Base-by-base conservation (phyloP, 768 basidiomycete species). In the Podaxis pistillaris region DNA sequence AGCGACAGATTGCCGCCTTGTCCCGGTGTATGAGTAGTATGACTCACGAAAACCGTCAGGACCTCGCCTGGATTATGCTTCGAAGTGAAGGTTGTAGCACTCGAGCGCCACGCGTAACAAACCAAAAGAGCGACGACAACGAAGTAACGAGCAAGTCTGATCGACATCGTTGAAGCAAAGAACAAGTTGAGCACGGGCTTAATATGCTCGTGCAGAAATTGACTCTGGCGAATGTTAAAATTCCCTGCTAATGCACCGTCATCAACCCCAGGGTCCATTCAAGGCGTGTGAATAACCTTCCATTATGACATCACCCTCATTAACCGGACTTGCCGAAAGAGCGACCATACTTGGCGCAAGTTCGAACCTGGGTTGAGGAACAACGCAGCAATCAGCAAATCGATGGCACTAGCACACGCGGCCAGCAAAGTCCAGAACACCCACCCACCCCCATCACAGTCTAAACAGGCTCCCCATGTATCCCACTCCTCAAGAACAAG, bases 401-500 rank as follows among this genome's bases (percentile, higher is more conserved):
- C 41, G 5, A 17, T 44, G 41, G 6, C 19, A 28, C 13, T 12
- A 50, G 28, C 13, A 50, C 49, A 28, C 49, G 49, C 49, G 49
- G 49, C 19, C 49, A 50, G 49, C 2, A 24, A 50, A 50, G 13
- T 3, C 49, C 49, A 50, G 22, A 41, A 19, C 17, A n/a, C 9
- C 36, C 37, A 41, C 55, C 6, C 22, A 13, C 36, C 37, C 12
- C 19, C 36, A 41, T 17, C 6, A 1, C 17, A 13, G 13, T 41
- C 40, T 41, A 5, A 15, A n/a, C 13, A 5, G 4, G 3, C 13
- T 17, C 28, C 13, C 30, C 17, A 77, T 81, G 79, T 88, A 87
- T 70, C 86, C 85, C n/a, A 81, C 76, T 15, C 47, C 68, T 17
- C 75, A 79, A 53, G 88, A 90, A 70, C 76, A 80, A 53, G 75